Percentiles rank a stretch among this genome's conserved stretches.
These are phyloP conservation scores for Citrus reticulata DNA, from an alignment of 345 rosid species.

Conservation along the genomic window DNA sequence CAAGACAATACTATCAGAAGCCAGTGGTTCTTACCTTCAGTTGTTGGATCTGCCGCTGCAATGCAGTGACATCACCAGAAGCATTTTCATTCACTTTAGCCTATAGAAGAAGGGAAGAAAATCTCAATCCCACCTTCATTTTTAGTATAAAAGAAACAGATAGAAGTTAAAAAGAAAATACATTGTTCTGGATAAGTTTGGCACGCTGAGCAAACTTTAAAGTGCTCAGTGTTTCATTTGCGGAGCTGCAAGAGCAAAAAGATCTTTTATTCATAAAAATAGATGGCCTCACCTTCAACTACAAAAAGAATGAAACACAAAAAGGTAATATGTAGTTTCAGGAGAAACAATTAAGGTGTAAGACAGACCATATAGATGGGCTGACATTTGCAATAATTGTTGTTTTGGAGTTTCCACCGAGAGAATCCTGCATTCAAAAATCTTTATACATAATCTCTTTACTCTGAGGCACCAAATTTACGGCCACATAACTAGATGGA, in stretches of 20 bases:
- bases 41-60: constrained; percentile 79
- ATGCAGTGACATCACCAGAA: constrained; percentile 74
- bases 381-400: constrained; percentile 93
- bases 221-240: constrained; percentile 88
- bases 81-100: constrained; percentile 97
- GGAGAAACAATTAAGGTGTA: constrained; percentile 6
- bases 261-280: background rate
- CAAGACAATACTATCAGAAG: background rate
- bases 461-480: constrained; percentile 1
- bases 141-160: constrained; percentile 11
- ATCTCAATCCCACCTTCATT: constrained; percentile 10
- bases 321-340: background rate
- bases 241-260: constrained; percentile 53
- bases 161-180: constrained; percentile 22
- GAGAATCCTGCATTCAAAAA: constrained; percentile 70
- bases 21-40: constrained; percentile 48
- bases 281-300: background rate
- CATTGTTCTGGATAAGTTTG: constrained; percentile 92
- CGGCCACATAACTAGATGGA: background rate
- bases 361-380: constrained; percentile 79
- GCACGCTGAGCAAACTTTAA: constrained; percentile 97
- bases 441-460: background rate
- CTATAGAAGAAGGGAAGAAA: constrained; percentile 34
- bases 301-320: background rate
- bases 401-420: constrained; percentile 96